Percentiles rank a stretch among this genome's conserved stretches.
phyloP scores from a whole-genome alignment of 75 land plant genomes.

The Cupressus sempervirens region DNA sequence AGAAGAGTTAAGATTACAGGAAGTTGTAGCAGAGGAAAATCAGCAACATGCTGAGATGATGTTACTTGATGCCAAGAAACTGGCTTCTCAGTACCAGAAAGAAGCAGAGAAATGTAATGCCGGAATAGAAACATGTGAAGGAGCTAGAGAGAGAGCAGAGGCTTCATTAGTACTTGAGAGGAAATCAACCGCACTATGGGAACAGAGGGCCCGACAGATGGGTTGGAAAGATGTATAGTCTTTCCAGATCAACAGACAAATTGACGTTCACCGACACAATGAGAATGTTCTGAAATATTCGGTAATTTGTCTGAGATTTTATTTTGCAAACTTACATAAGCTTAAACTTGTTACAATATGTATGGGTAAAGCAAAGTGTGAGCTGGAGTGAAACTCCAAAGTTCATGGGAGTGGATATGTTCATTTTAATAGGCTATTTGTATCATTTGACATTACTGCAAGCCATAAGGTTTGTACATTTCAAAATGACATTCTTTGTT shows the following conservation, averaged over 20 bases:
- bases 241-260: neutral
- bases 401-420: neutral
- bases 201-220: constrained; percentile 57
- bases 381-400: constrained; percentile 7
- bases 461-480: neutral
- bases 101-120: constrained; percentile 93
- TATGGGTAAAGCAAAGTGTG: neutral
- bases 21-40: constrained; percentile 58
- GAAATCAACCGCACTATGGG: constrained; percentile 66
- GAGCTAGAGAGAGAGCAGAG: constrained; percentile 72
- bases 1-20: constrained; percentile 75
- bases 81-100: constrained; percentile 72
- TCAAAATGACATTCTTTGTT: neutral
- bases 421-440: constrained; percentile 9
- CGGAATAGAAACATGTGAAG: constrained; percentile 84
- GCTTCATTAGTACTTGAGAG: constrained; percentile 57
- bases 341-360: neutral
- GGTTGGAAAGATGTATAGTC: constrained; percentile 51
- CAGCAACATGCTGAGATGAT: constrained; percentile 67
- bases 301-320: neutral
- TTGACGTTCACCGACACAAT: neutral
- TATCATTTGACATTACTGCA: neutral
- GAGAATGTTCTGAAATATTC: neutral
- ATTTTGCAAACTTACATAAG: neutral
- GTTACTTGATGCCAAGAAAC: constrained; percentile 59